A percentile compares a stretch with the other conserved stretches of the same genome.
Evolutionary conservation across 306 rosid species (phyloP).

Genomic region (Cucurbita pepo): DNA sequence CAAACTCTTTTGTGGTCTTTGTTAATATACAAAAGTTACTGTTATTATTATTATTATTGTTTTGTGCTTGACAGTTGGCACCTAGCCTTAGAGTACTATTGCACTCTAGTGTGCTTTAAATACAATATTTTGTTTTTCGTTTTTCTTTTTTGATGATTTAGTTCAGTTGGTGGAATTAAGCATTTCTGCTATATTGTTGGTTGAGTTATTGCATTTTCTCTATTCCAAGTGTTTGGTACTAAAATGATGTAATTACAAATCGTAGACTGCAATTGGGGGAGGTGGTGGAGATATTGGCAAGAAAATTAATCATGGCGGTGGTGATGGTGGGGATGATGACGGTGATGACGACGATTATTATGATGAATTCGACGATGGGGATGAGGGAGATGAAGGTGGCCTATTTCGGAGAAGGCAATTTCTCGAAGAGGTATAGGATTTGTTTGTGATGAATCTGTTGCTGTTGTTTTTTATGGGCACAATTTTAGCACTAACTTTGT

Average conservation of each 20-base stretch:
- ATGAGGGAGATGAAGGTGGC: constrained; percentile 96
- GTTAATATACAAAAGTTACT: not conserved
- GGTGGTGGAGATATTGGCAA: constrained; percentile 91
- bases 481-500: constrained; percentile 8
- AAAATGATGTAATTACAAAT: not conserved
- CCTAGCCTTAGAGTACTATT: not conserved
- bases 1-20: not conserved
- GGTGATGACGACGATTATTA: constrained; percentile 94
- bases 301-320: constrained; percentile 76
- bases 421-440: constrained; percentile 70
- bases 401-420: constrained; percentile 70
- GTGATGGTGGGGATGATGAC: constrained; percentile 90
- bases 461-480: not conserved
- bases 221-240: not conserved
- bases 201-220: not conserved
- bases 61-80: not conserved
- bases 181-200: not conserved
- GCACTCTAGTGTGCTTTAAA: not conserved
- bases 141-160: not conserved
- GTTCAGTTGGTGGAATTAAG: not conserved
- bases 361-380: constrained; percentile 94
- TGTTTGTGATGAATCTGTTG: not conserved
- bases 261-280: constrained; percentile 82
- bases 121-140: not conserved
- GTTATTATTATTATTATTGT: not conserved